Percentiles rank a stretch among this genome's conserved stretches.
These are phyloP conservation scores for Populus simonii DNA, from an alignment of 345 rosid species.

Conservation along the genomic window DNA sequence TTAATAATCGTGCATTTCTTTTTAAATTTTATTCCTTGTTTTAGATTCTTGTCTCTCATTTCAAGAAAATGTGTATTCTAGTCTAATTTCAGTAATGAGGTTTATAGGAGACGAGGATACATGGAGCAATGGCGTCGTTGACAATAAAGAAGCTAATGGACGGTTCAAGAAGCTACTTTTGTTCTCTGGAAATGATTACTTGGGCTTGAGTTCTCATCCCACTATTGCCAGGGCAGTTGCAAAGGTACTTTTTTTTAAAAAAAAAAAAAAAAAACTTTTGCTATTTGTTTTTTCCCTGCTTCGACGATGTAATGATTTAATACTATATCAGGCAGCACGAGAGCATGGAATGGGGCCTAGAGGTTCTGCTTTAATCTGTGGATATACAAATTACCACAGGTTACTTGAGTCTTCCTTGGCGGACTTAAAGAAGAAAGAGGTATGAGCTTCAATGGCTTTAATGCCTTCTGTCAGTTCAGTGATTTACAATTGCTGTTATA, in stretches of 20 bases:
- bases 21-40: not conserved
- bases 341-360: conserved; percentile 98
- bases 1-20: not conserved
- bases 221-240: conserved; percentile 73
- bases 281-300: not conserved
- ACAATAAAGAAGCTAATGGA: conserved; percentile 8
- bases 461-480: not conserved
- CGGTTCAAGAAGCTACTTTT: conserved; percentile 62
- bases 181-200: conserved; percentile 95
- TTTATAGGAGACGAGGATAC: conserved; percentile 60
- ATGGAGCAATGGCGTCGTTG: conserved; percentile 28
- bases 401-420: conserved; percentile 80
- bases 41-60: not conserved
- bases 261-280: not conserved
- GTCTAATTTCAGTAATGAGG: not conserved
- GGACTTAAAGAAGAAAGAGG: conserved; percentile 86
- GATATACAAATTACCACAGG: conserved; percentile 86
- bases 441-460: conserved; percentile 20
- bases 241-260: conserved; percentile 27
- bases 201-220: conserved; percentile 93
- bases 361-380: conserved; percentile 92
- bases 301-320: no score
- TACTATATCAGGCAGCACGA: conserved; percentile 59
- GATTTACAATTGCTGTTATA: not conserved
- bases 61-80: not conserved